phyloP scores from a whole-genome alignment of 192 early-diverging fungal genomes.

The Coemansia sp. region DNA sequence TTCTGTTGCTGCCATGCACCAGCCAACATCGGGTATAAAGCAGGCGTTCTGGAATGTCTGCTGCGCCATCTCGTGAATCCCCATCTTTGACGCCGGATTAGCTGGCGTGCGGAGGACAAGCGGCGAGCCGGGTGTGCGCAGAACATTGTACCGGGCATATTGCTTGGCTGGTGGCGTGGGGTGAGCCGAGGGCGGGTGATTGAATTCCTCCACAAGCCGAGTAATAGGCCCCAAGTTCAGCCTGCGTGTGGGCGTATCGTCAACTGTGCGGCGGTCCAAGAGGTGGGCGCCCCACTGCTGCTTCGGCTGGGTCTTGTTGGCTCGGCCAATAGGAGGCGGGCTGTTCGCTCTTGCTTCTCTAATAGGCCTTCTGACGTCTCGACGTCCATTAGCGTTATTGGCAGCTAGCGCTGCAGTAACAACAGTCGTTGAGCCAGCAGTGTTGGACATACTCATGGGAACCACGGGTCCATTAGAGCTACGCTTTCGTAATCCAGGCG shows the following conservation, averaged over 20 bases:
- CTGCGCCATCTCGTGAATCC: constrained; percentile 5
- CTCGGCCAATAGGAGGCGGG: neutral
- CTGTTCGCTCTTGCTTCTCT: neutral
- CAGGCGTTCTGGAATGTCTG: constrained; percentile 23
- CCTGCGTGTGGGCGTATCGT: constrained; percentile 35
- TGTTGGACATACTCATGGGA: constrained; percentile 11
- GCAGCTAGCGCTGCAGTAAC: neutral
- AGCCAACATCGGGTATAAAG: constrained; percentile 49
- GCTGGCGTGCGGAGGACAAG: constrained; percentile 19
- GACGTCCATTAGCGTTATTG: neutral
- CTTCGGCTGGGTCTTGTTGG: neutral
- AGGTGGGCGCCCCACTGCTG: constrained; percentile 27
- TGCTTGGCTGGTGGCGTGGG: neutral
- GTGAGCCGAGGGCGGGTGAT: constrained; percentile 1
- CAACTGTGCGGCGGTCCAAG: constrained; percentile 29
- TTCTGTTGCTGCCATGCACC: constrained; percentile 39
- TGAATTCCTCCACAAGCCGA: constrained; percentile 39
- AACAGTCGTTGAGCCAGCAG: constrained; percentile 17
- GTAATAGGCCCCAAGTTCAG: constrained; percentile 40
- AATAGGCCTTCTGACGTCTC: neutral
- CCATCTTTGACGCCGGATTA: neutral
- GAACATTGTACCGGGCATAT: constrained; percentile 1
- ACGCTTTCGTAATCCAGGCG: constrained; percentile 14
- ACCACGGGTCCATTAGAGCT: neutral
- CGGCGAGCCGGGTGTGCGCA: constrained; percentile 20